These are phyloP conservation scores for Copromyces sp. DNA, from an alignment of 495 filamentous ascomycete species.

Conservation along the genomic window DNA sequence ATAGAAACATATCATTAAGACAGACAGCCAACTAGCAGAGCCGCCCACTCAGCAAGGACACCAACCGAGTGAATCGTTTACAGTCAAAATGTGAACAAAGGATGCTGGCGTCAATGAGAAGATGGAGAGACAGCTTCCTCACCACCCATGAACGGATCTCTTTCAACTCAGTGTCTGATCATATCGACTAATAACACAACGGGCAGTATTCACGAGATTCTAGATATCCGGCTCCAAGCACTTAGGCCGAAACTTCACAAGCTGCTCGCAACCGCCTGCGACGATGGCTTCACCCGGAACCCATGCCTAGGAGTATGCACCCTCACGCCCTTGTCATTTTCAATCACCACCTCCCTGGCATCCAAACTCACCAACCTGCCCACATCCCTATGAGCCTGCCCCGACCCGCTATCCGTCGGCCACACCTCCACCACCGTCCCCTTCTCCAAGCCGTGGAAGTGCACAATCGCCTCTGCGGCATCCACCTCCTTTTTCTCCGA, in stretches of 20 bases:
- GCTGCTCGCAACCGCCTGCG: not conserved
- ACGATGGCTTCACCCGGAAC: constrained; percentile 34
- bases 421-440: constrained; percentile 42
- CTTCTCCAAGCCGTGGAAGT: constrained; percentile 28
- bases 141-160: not conserved
- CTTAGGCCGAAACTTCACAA: not conserved
- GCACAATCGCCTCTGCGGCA: constrained; percentile 21
- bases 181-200: not conserved
- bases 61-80: not conserved
- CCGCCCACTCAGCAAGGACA: not conserved
- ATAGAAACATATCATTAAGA: not conserved
- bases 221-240: not conserved
- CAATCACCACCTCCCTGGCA: constrained; percentile 41
- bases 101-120: not conserved
- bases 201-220: not conserved
- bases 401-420: constrained; percentile 41
- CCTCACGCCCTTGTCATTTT: constrained; percentile 34
- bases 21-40: not conserved
- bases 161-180: not conserved
- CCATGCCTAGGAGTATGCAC: constrained; percentile 48
- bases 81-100: no score
- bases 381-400: constrained; percentile 41
- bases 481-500: constrained; percentile 32
- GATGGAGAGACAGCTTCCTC: not conserved
- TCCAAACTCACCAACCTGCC: constrained; percentile 40